Evolutionary conservation across 2,329 filamentous ascomycete species (phyloP), one percentile per base, ranked within the genome.

Genomic region (Endothia cerciana): DNA sequence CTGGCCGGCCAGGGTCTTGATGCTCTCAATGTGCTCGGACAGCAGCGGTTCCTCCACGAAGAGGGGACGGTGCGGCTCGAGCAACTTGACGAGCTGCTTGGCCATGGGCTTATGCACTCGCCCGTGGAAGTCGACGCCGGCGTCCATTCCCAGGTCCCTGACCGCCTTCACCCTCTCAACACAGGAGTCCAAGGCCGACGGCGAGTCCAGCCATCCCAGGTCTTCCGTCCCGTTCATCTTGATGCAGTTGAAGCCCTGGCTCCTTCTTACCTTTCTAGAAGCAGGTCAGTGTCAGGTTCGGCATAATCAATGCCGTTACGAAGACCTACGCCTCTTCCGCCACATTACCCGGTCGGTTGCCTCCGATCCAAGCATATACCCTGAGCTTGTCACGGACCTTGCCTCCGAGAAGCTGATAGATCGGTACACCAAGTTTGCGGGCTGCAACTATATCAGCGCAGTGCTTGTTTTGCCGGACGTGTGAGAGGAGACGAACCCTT

Each of bases 221-320:
- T 90, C 88, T 73, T 87, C 87, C 0, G 87, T 90, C 4, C 84
- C 88, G 71, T 90, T 90, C 88, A 91, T 90, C 73, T 90, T 91
- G 56, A 90, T 80, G 13, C 82, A 79, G 8, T 74, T 83, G 73
- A 88, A 85, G 2, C 85, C 85, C 76, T 87, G 85, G 19, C 76
- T 77, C 72, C 82, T 81, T 38, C 85, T 79, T 19, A 77, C 79
- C 73, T 82, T 80, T 3, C 82, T 84, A 63, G 62, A 28, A 15
- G n/a, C 1, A 1, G 11, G 22, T 64, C n/a, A 40, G 15, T 25
- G 53, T 25, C 13, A 17, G 13, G 15, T 22, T n/a, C 33, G 4
- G 22, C 11, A 3, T 30, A 13, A 13, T 13, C 43, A 28, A 51
- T 25, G 10, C 30, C 38, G 3, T 11, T 13, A 10, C 1, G 3